Evolutionary conservation across 1,139 yeast genomes (phyloP), one percentile per base, ranked within the genome.

Genomic region (Candida neerlandica): DNA sequence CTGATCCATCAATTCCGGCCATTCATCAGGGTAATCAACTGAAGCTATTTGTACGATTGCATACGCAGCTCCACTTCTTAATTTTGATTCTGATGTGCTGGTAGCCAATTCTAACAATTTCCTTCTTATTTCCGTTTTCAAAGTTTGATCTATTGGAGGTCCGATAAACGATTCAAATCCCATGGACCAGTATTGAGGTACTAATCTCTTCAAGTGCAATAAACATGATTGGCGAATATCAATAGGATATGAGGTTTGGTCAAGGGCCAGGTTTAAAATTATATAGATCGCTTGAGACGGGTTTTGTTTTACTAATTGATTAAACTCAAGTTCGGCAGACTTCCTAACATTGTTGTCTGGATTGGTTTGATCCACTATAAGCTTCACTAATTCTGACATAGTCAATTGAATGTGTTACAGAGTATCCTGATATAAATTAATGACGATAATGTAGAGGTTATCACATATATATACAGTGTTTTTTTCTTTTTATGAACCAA

Each of bases 11-110:
- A 94, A 71, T 29, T 76, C 78, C 0, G 97, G 96, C 98, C 98
- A 94, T 62, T 90, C 96, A 60, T 94, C 98, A 0, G 99, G 99
- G 62, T 82, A 92, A 61, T 94, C 99, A 1, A 86, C 88, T 1
- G 89, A 87, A 0, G 96, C 92, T 21, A 94, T 88, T 59, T 88
- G 96, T 1, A 89, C 88, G 23, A 90, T 80, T 12, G 89, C 85
- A 56, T 89, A 85, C 0, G 94, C 84, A 2, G 88, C 81, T 45
- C 89, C 80, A 35, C 78, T 78, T 52, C 91, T 73, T 15, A 91
- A 70, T 59, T 86, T 87, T n/a, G 86, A 73, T 52, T 80, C 78
- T 0, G 73, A 62, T 14, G 80, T 75, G 7, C 77, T 63, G 1
- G 81, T 69, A n/a, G 86, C 77, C 38, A 89, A 64, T 9, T 65